A percentile compares a stretch with the other conserved stretches of the same genome.
These are phyloP conservation scores for Pouteria glomerata DNA, from an alignment of 148 eudicot species.

Conservation along the genomic window DNA sequence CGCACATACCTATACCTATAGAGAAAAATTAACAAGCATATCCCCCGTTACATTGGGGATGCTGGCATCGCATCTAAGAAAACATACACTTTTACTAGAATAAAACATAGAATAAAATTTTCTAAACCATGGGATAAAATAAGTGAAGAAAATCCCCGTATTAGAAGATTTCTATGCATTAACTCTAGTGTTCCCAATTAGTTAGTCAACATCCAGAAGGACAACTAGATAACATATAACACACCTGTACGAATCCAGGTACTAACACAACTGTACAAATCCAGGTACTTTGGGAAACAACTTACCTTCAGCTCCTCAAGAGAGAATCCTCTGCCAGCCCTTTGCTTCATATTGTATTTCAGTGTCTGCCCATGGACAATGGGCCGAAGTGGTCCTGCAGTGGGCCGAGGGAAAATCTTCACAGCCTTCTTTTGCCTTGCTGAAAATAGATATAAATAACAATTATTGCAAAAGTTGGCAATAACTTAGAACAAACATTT, in stretches of 20 bases:
- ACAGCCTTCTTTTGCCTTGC: conserved; percentile 73
- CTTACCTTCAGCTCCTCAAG: conserved; percentile 39
- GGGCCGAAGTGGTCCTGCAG: conserved; percentile 61
- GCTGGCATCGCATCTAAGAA: too few relatives aligned
- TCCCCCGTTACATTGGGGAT: too few relatives aligned
- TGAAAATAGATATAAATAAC: conserved; percentile 15
- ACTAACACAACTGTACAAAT: too few relatives aligned
- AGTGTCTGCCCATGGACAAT: conserved; percentile 62
- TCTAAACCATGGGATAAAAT: neutral
- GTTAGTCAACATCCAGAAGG: neutral
- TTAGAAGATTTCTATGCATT: neutral
- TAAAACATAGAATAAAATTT: too few relatives aligned
- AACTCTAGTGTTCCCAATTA: neutral
- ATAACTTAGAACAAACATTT: neutral
- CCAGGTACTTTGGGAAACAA: neutral
- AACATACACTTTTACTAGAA: too few relatives aligned
- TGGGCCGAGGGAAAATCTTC: conserved; percentile 48
- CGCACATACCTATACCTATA: too few relatives aligned
- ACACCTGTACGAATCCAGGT: too few relatives aligned
- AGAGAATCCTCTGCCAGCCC: conserved; percentile 5
- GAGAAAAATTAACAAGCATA: too few relatives aligned
- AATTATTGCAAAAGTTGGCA: neutral
- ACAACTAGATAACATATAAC: too few relatives aligned
- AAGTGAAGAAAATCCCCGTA: neutral
- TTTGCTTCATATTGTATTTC: conserved; percentile 57